phyloP scores from a whole-genome alignment of 345 rosid genomes.

The Litchi chinensis region DNA sequence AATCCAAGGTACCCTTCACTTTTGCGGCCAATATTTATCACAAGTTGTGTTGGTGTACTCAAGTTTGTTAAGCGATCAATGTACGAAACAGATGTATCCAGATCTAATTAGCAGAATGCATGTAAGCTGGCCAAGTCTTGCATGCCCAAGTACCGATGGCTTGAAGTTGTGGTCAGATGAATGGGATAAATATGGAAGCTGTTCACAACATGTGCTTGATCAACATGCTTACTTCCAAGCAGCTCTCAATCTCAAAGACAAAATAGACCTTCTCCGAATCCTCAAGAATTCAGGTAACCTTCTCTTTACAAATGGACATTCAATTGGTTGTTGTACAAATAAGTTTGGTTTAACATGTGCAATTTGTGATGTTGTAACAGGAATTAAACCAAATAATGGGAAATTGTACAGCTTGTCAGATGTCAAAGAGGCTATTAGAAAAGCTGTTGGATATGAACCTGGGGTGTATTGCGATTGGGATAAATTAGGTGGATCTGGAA shows the following conservation, averaged over 20 bases:
- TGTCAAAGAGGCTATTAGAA: neutral
- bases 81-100: neutral
- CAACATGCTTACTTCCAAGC: neutral
- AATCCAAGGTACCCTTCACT: neutral
- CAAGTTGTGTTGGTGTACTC: too few relatives aligned
- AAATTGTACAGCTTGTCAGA: neutral
- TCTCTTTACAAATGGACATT: neutral
- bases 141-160: conserved; percentile 4
- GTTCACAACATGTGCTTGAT: conserved; percentile 1
- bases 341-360: too few relatives aligned
- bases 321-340: neutral
- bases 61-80: too few relatives aligned
- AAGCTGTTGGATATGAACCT: neutral
- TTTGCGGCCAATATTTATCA: too few relatives aligned
- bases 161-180: neutral
- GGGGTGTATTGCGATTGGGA: neutral
- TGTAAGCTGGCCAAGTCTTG: conserved; percentile 1
- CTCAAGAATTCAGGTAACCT: conserved; percentile 12
- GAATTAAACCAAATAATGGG: conserved; percentile 5
- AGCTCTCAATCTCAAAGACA: neutral
- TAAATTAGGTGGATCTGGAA: neutral
- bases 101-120: conserved; percentile 10
- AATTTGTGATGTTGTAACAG: neutral
- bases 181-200: conserved; percentile 13
- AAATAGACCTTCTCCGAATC: neutral